Base-by-base conservation (phyloP, 192 early-diverging fungal species). In the Mortierella antarctica region DNA sequence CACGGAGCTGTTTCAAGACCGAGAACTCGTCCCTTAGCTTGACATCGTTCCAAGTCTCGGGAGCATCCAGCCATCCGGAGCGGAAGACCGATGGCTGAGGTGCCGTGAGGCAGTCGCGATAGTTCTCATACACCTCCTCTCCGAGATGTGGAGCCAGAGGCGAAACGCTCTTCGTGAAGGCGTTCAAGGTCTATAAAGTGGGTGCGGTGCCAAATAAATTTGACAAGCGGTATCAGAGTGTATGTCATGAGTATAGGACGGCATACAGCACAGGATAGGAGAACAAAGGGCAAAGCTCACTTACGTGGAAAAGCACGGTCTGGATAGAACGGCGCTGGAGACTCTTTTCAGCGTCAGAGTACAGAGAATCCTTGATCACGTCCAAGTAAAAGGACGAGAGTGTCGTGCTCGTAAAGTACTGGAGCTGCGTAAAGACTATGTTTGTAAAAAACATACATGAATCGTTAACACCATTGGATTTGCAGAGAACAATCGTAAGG, bases 321-420 rank as follows among this genome's bases (percentile, higher is more conserved):
- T 92, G 92, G 40, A 89, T 85, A 7, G 86, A 88, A n/a, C 85
- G 85, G 64, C 93, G 86, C 45, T 76, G 65, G 4, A 68, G 31
- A 53, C 85, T 75, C 23, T 66, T 48, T 11, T 55, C 21, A 44
- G 71, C 57, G 48, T 90, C 85, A 8, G 90, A 91, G 57, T 95
- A 95, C 14, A 95, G 80, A 23, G 91, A 85, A 65, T 95, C 93
- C 73, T 95, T 95, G 84, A 91, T 86, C 11, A 92, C 83, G 58
- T 95, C 92, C 86, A 93, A 87, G 83, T 95, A 95, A 58, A 93
- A 92, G 4, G 92, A 88, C 20, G 93, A 95, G 9, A 93, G 83
- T 6, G 83, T 77, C 6, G 82, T 80, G 64, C 87, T 92, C 61
- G 88, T 90, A 56, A 95, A 92, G 63, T 88, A 83, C 75, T 91